phyloP scores from a whole-genome alignment of 139 green algal genomes.

The Micractinium conductrix region DNA sequence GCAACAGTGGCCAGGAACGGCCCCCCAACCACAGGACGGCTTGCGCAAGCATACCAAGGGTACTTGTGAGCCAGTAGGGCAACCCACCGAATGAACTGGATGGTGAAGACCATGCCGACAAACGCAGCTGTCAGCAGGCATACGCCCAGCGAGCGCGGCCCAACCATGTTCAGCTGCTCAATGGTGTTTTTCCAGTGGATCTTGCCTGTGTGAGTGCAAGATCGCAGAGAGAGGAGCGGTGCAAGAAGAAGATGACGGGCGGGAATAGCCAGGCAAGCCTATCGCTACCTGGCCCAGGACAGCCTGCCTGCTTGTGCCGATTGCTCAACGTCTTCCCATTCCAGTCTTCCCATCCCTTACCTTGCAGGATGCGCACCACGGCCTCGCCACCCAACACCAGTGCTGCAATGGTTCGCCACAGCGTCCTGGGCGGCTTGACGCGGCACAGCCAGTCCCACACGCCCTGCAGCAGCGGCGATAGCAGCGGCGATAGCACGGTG shows the following conservation, averaged over 20 bases:
- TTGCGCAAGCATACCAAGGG: no score
- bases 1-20: no score
- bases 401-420: conserved; percentile 81
- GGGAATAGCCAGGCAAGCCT: not conserved
- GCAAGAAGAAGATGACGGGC: no score
- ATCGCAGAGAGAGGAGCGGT: not conserved
- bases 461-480: conserved; percentile 1
- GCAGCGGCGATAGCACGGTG: not conserved
- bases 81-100: conserved; percentile 79
- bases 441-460: conserved; percentile 18
- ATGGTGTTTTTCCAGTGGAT: conserved; percentile 90
- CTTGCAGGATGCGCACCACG: conserved; percentile 77
- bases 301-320: no score
- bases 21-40: no score
- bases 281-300: no score
- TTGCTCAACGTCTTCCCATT: no score
- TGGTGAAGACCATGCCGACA: conserved; percentile 99
- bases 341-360: conserved; percentile 48
- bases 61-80: no score
- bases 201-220: conserved; percentile 72
- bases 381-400: conserved; percentile 86
- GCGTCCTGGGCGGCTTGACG: conserved; percentile 73
- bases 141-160: conserved; percentile 92
- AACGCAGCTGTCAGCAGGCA: conserved; percentile 94
- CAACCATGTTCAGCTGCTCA: conserved; percentile 94